A percentile compares a stretch with the other conserved stretches of the same genome.
phyloP scores from a whole-genome alignment of 1,284 basidiomycete genomes.

The Somion occarium region DNA sequence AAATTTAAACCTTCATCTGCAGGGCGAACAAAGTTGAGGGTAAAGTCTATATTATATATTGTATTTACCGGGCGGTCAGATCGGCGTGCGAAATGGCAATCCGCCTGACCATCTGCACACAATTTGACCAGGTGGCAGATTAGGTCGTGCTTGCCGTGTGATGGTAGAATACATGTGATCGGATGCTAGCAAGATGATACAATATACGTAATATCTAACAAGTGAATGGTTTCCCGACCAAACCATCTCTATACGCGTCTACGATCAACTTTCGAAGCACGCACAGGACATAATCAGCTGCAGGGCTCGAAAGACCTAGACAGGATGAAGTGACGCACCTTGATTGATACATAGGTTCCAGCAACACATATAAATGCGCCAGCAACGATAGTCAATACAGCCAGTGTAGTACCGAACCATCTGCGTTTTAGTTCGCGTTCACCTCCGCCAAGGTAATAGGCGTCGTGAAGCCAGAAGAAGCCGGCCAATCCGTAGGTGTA shows the following conservation, averaged over 20 bases:
- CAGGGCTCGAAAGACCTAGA: slow-evolving; percentile 5
- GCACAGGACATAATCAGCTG: background rate
- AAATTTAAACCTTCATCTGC: too few relatives aligned
- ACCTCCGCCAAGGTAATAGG: slow-evolving; percentile 38
- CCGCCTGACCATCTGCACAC: too few relatives aligned
- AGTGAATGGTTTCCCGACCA: slow-evolving; percentile 47
- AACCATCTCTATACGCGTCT: slow-evolving; percentile 39
- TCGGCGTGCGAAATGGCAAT: too few relatives aligned
- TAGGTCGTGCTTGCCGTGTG: too few relatives aligned
- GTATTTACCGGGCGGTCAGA: too few relatives aligned
- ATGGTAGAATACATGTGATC: too few relatives aligned
- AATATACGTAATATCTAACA: too few relatives aligned
- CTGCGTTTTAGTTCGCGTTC: slow-evolving; percentile 26
- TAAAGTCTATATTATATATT: too few relatives aligned
- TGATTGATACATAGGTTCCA: slow-evolving; percentile 48
- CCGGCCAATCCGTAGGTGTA: slow-evolving; percentile 55
- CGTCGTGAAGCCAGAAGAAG: slow-evolving; percentile 53
- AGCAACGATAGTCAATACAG: slow-evolving; percentile 39
- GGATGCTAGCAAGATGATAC: too few relatives aligned
- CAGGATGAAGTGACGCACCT: slow-evolving; percentile 28
- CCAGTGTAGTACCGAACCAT: slow-evolving; percentile 31
- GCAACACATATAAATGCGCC: slow-evolving; percentile 52
- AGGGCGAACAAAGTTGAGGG: too few relatives aligned
- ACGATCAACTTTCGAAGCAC: slow-evolving; percentile 45
- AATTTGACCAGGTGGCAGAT: too few relatives aligned